Percentiles rank a stretch among this genome's conserved stretches.
These are phyloP conservation scores for Trametes hirsuta DNA, from an alignment of 1,284 basidiomycete species.

Conservation along the genomic window DNA sequence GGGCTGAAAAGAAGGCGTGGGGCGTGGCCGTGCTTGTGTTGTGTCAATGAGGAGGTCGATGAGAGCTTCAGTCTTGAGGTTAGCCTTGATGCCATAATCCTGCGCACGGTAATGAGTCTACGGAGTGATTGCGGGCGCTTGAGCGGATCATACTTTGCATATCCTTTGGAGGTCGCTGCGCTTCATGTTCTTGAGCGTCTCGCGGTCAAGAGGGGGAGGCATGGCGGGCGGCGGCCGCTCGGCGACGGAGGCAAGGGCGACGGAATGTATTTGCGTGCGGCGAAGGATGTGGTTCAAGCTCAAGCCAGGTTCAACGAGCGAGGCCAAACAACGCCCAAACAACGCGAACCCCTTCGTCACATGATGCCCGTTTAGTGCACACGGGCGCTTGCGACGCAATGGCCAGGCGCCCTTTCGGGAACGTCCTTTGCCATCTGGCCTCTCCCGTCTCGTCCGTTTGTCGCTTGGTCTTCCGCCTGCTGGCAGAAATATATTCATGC, in stretches of 20 bases:
- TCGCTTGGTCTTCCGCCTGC: neutral
- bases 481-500: too few relatives aligned
- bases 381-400: neutral
- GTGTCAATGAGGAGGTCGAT: constrained; percentile 71
- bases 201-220: constrained; percentile 54
- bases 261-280: neutral
- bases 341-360: constrained; percentile 28
- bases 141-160: constrained; percentile 62
- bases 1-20: constrained; percentile 21
- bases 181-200: constrained; percentile 64
- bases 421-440: neutral
- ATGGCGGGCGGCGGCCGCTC: constrained; percentile 35
- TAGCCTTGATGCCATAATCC: constrained; percentile 79
- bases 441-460: neutral
- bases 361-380: constrained; percentile 12
- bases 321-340: constrained; percentile 32
- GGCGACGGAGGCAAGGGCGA: constrained; percentile 8
- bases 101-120: constrained; percentile 36
- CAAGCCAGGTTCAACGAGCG: constrained; percentile 20
- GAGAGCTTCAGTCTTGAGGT: constrained; percentile 75
- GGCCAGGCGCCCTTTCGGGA: neutral
- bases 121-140: constrained; percentile 2
- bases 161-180: constrained; percentile 72
- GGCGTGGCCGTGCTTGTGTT: constrained; percentile 33
- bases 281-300: constrained; percentile 19